Base-by-base conservation (phyloP, 1,284 basidiomycete genomes). In the Sporisorium scitamineum region DNA sequence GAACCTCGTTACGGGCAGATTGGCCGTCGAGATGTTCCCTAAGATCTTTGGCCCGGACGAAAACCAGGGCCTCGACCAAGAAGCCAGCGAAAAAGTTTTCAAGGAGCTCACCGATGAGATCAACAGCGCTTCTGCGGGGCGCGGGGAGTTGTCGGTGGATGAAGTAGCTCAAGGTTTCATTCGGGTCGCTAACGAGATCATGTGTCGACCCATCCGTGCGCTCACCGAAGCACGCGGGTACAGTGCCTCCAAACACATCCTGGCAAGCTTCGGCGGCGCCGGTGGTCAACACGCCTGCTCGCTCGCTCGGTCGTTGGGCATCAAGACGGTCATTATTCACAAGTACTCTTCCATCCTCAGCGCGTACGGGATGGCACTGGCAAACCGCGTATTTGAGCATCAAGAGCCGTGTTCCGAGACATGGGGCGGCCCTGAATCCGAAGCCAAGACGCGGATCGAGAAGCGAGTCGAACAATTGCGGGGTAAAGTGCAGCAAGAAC, bases 251-350 rank as follows among this genome's bases (percentile, higher is more conserved):
- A 91, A 91, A 80, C 95, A 97, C 83, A 89, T 94, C 90, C 92
- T 97, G 5, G 92, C 94, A 3, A 92, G 91, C 69, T 97, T 97
- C 80, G 95, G 94, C 26, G 94, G 94, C 20, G 94, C 94, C 3
- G 94, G 94, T 14, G 94, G 94, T 0, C 94, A 96, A 81, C 94
- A 95, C 78, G 94, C 93, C 5, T 95, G 93, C 87, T 92, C 94
- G 76, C 93, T 96, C 52, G 93, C 88, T n/a, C 88, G 89, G 26
- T 88, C 92, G 29, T 88, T 96, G 0, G 92, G 92, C 9, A 95
- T 96, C 78, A 90, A 89, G 78, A 93, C 91, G 0, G 92, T 96
- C 67, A 87, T 96, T 27, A 92, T 96, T 47, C 94, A 95, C 86
- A 88, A 90, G 59, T 94, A 93, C 84, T 93, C 91, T 53, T 94